Conservation (phyloP, 768 basidiomycete genomes). For the Guyanaporus albipodus region DNA sequence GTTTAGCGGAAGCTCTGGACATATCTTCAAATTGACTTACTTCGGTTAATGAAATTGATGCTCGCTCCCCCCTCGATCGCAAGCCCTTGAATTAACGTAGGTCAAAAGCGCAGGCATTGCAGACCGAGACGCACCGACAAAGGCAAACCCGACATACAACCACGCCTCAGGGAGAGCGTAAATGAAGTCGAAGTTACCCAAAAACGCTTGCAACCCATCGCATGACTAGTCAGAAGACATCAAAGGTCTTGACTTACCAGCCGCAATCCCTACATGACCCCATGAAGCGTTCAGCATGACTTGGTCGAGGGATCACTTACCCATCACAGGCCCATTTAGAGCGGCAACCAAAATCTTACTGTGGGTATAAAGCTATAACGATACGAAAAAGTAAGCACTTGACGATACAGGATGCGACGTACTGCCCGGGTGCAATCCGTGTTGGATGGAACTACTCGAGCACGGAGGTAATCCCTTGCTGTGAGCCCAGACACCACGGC, state of each 20-base stretch:
- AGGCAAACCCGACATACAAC: slow-evolving; percentile 65
- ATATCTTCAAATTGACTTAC: slow-evolving; percentile 34
- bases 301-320: slow-evolving; percentile 30
- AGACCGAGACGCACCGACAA: slow-evolving; percentile 41
- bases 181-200: slow-evolving; percentile 76
- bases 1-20: neutral
- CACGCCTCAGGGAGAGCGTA: slow-evolving; percentile 59
- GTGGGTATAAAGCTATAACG: slow-evolving; percentile 57
- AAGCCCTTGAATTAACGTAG: slow-evolving; percentile 42
- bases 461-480: slow-evolving; percentile 46
- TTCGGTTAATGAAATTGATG: slow-evolving; percentile 61
- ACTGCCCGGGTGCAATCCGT: slow-evolving; percentile 66
- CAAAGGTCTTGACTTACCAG: slow-evolving; percentile 37
- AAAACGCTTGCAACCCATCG: slow-evolving; percentile 41
- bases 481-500: slow-evolving; percentile 14
- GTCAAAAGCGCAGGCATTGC: neutral
- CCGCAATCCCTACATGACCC: slow-evolving; percentile 51
- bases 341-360: slow-evolving; percentile 68
- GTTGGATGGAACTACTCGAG: slow-evolving; percentile 46
- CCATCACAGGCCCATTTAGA: slow-evolving; percentile 73
- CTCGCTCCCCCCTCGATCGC: slow-evolving; percentile 68
- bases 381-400: neutral
- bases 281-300: slow-evolving; percentile 3
- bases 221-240: neutral
- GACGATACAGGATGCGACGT: slow-evolving; percentile 16